Conservation (phyloP, 164 flowering plant genomes). For the Dillenia suffruticosa region DNA sequence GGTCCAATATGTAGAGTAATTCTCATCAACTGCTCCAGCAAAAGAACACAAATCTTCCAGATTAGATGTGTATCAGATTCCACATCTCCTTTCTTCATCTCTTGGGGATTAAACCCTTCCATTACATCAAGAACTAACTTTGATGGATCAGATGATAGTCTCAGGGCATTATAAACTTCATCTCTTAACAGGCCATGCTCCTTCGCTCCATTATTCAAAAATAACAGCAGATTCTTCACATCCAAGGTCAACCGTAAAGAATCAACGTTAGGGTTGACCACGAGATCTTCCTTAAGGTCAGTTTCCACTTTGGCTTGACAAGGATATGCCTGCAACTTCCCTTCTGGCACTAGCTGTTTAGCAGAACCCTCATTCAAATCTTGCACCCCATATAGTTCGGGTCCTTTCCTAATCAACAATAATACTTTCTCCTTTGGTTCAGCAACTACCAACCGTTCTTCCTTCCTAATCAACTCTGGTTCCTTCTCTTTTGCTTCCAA, state of each 20-base stretch:
- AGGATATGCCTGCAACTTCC: too few species aligned
- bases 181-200: background rate
- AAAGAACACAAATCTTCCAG: background rate
- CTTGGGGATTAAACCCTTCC: background rate
- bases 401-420: too few species aligned
- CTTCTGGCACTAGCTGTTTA: too few species aligned
- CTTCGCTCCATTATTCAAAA: background rate
- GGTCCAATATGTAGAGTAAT: constrained; percentile 5
- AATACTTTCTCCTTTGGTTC: too few species aligned
- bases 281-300: too few species aligned
- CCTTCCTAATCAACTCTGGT: too few species aligned
- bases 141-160: background rate
- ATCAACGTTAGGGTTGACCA: background rate
- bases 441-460: too few species aligned
- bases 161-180: background rate
- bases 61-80: background rate
- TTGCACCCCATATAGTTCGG: too few species aligned
- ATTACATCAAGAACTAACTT: constrained; percentile 7
- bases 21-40: constrained; percentile 17
- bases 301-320: too few species aligned
- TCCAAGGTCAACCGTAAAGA: background rate
- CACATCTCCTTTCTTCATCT: background rate
- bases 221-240: background rate
- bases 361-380: too few species aligned
- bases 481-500: too few species aligned